Evolutionary conservation across 768 basidiomycete genomes (phyloP), one percentile per base, ranked within the genome.

Genomic region (Trametes cingulata): DNA sequence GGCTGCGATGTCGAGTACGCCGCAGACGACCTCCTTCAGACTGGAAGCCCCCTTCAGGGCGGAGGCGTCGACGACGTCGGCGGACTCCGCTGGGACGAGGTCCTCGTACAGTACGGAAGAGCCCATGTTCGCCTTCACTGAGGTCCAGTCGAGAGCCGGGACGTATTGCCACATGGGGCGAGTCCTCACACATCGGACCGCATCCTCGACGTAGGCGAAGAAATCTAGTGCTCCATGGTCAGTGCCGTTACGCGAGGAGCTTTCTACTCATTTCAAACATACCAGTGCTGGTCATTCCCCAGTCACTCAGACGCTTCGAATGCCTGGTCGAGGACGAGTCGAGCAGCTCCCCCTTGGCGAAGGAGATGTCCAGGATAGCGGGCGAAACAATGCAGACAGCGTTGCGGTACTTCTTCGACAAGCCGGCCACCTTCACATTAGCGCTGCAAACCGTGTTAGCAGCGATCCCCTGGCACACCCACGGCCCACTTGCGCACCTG

Each of bases 111-210:
- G 19, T 0, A 58, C 35, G 3, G 70, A 65, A 2, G 55, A 13
- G 14, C 72, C 72, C 9, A 72, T 51, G 36, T 65, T 62, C 29
- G 62, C 57, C 12, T 70, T 64, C 19, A 74, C 58, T 0, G 54
- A 42, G 7, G 35, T 58, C 75, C 75, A 75, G 35, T 74, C 67
- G 24, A 76, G 60, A 42, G 73, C 70, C 0, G 76, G 76, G 43
- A 77, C 67, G 56, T 77, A 76, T 14, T 53, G 56, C 22, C 63
- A 60, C 25, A 56, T 58, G 37, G 68, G 59, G 14, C 64, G 37
- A 10, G 39, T 19, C 39, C 65, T 65, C 69, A 14, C 59, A 65
- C 27, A 76, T 60, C 46, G 57, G 25, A 78, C 67, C 8, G 71
- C 75, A 48, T 78, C 71, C 43, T 68, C 71, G 27, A 75, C 62